phyloP scores from a whole-genome alignment of 495 filamentous ascomycete species.

The Oidiodendron maius region DNA sequence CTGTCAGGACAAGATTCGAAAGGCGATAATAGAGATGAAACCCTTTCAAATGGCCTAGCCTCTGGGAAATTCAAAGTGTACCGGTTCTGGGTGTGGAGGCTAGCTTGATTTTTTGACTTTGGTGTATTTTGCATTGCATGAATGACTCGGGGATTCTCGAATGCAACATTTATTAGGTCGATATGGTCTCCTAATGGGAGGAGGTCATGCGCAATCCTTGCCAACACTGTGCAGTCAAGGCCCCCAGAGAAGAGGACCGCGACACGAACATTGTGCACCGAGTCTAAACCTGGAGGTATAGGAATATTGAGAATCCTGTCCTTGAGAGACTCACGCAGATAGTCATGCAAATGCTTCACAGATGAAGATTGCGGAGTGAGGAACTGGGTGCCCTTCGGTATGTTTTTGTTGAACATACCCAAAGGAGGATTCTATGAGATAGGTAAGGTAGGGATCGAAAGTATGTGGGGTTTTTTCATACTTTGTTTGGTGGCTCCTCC shows the following conservation, averaged over 20 bases:
- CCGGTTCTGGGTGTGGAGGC: neutral
- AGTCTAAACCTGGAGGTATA: conserved; percentile 35
- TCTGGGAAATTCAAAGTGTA: no score
- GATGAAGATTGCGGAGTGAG: conserved; percentile 45
- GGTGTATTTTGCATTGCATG: conserved; percentile 31
- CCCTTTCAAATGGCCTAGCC: neutral
- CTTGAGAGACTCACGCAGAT: conserved; percentile 58
- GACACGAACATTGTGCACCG: conserved; percentile 42
- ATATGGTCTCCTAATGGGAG: conserved; percentile 62
- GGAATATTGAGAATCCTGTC: conserved; percentile 66
- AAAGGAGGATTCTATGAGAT: conserved; percentile 2
- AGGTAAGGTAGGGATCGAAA: neutral
- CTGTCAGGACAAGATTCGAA: conserved; percentile 90
- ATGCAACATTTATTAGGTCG: conserved; percentile 92
- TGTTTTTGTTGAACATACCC: conserved; percentile 18
- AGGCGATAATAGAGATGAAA: conserved; percentile 16
- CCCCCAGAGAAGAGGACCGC: conserved; percentile 93
- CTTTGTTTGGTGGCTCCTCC: neutral
- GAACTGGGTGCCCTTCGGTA: conserved; percentile 12
- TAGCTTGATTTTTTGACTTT: conserved; percentile 15
- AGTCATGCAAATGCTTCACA: conserved; percentile 48
- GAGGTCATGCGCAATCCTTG: conserved; percentile 75
- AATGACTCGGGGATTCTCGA: conserved; percentile 81
- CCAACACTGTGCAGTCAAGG: conserved; percentile 85
- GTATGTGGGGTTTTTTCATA: neutral